A percentile compares a stretch with the other conserved stretches of the same genome.
These are phyloP conservation scores for Paraphaeosphaeria sporulosa DNA, from an alignment of 2,329 filamentous ascomycete species.

Conservation along the genomic window DNA sequence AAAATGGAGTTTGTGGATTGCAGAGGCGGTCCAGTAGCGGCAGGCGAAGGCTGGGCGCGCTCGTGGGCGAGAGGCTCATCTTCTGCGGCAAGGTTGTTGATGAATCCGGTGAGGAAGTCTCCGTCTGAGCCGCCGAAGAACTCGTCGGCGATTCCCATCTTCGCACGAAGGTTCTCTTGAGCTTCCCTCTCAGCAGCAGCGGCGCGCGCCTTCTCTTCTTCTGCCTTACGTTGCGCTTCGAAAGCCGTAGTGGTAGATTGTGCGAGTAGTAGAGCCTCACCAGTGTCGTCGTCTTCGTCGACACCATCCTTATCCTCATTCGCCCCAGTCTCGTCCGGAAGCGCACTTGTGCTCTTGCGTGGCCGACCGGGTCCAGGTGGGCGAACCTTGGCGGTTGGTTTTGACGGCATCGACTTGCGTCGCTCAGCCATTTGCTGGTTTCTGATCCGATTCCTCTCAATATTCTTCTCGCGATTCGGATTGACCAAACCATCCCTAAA, in stretches of 20 bases:
- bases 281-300: slow-evolving; percentile 41
- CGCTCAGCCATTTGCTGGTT: slow-evolving; percentile 32
- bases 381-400: slow-evolving; percentile 34
- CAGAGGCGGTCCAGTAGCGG: slow-evolving; percentile 21
- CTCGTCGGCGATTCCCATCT: slow-evolving; percentile 43
- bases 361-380: slow-evolving; percentile 34
- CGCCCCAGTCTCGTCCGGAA: slow-evolving; percentile 12
- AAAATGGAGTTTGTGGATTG: slow-evolving; percentile 38
- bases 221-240: slow-evolving; percentile 32
- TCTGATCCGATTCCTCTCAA: slow-evolving; percentile 29
- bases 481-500: slow-evolving; percentile 48
- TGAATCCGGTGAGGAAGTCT: slow-evolving; percentile 36
- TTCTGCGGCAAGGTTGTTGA: slow-evolving; percentile 32
- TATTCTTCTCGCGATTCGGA: slow-evolving; percentile 36
- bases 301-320: slow-evolving; percentile 33
- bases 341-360: slow-evolving; percentile 36
- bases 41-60: slow-evolving; percentile 7
- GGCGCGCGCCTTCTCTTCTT: slow-evolving; percentile 29
- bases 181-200: slow-evolving; percentile 38
- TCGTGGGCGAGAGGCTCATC: slow-evolving; percentile 26
- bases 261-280: slow-evolving; percentile 33
- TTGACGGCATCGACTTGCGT: slow-evolving; percentile 34
- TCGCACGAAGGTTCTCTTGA: slow-evolving; percentile 45
- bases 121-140: slow-evolving; percentile 37
- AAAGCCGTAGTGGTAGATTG: slow-evolving; percentile 34